phyloP scores from a whole-genome alignment of 202 grass and related monocot species.

The Carex arenaria region DNA sequence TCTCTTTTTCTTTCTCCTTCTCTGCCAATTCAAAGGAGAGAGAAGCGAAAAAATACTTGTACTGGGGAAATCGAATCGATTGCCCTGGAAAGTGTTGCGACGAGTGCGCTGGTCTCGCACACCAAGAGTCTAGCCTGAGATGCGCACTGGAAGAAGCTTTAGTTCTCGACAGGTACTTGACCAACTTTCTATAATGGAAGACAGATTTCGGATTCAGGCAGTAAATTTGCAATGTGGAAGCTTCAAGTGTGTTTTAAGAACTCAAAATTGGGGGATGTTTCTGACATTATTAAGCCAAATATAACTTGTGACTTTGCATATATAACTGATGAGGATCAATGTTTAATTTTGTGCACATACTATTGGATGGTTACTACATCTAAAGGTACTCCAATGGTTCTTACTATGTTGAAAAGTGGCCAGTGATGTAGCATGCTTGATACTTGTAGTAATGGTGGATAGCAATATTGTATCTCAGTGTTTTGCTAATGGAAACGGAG shows the following conservation, averaged over 20 bases:
- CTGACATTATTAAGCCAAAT: not conserved
- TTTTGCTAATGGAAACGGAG: not conserved
- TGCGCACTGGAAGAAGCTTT: constrained; percentile 96
- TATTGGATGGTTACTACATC: not conserved
- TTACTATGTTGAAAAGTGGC: not conserved
- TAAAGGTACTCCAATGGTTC: constrained; percentile 1
- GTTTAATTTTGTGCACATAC: not conserved
- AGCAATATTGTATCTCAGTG: not conserved
- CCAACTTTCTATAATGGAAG: not conserved
- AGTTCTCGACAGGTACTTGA: constrained; percentile 57
- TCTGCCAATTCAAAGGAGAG: constrained; percentile 9
- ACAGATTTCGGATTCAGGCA: not conserved
- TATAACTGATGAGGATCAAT: not conserved
- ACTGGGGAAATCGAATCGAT: constrained; percentile 75
- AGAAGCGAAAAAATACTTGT: constrained; percentile 39
- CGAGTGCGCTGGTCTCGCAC: constrained; percentile 63
- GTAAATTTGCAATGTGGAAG: not conserved
- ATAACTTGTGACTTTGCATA: not conserved
- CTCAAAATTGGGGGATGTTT: not conserved
- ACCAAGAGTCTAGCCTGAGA: constrained; percentile 87
- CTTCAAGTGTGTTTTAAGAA: not conserved
- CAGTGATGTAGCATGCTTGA: not conserved
- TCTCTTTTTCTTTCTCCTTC: not conserved
- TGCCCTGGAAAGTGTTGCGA: constrained; percentile 84
- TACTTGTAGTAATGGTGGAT: not conserved